phyloP scores from a whole-genome alignment of 805 yeast species.

The Lipomyces sp. region DNA sequence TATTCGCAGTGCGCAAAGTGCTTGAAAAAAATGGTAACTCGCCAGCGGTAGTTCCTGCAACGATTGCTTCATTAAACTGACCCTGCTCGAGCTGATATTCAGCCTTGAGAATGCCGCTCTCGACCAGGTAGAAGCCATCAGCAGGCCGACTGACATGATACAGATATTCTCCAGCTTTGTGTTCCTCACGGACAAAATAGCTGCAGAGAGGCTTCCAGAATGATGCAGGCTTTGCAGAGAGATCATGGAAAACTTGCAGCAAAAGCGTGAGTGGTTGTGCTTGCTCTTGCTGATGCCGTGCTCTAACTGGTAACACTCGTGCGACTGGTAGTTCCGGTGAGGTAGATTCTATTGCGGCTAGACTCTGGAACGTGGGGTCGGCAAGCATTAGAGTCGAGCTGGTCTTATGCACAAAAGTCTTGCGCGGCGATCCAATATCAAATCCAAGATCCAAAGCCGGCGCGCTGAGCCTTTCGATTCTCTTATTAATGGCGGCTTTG shows the following conservation, averaged over 20 bases:
- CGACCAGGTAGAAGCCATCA: constrained; percentile 58
- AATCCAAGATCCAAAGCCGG: neutral
- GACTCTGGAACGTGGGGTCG: constrained; percentile 15
- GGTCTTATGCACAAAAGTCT: constrained; percentile 10
- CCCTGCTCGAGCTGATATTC: constrained; percentile 52
- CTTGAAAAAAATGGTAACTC: constrained; percentile 47
- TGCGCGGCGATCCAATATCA: constrained; percentile 13
- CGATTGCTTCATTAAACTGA: constrained; percentile 44
- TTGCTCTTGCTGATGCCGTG: neutral
- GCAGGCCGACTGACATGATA: constrained; percentile 44
- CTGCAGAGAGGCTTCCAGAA: constrained; percentile 67
- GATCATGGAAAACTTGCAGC: constrained; percentile 61
- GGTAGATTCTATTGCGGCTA: neutral
- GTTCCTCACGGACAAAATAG: constrained; percentile 50
- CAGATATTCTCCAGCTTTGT: constrained; percentile 48
- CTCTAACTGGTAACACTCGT: too few relatives aligned
- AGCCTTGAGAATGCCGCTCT: constrained; percentile 51
- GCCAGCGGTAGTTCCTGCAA: constrained; percentile 76
- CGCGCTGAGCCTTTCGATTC: neutral
- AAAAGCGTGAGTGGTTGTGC: constrained; percentile 60
- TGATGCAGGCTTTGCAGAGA: constrained; percentile 47
- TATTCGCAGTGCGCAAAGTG: constrained; percentile 44
- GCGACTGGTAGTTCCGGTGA: neutral
- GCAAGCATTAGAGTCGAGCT: constrained; percentile 12
- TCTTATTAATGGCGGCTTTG: neutral